Percentiles rank a stretch among this genome's conserved stretches.
phyloP scores from a whole-genome alignment of 768 basidiomycete genomes.

The Boletales sp. region DNA sequence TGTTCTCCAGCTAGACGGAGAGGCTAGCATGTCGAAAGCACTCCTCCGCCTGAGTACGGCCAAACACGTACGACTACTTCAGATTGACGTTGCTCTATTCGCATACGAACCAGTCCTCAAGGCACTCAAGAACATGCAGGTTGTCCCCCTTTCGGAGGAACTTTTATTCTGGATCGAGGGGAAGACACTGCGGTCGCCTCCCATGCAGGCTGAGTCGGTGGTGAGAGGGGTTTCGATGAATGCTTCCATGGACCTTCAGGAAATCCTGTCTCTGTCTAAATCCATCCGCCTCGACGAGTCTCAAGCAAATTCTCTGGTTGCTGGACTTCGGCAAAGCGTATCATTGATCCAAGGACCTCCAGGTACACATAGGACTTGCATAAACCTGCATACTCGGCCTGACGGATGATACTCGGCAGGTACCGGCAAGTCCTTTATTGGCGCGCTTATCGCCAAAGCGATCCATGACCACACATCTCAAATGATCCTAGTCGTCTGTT shows the following conservation, averaged over 20 bases:
- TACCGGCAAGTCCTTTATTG: conserved; percentile 74
- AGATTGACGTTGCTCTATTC: conserved; percentile 62
- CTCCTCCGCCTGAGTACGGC: conserved; percentile 39
- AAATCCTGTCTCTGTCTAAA: conserved; percentile 34
- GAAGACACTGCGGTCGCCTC: conserved; percentile 5
- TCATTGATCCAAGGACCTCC: conserved; percentile 72
- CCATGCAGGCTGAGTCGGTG: conserved; percentile 10
- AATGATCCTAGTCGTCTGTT: conserved; percentile 66
- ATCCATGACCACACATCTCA: conserved; percentile 45
- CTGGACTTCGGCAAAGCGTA: conserved; percentile 52
- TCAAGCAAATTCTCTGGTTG: conserved; percentile 45
- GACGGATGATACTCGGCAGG: conserved; percentile 35
- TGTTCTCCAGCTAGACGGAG: conserved; percentile 53
- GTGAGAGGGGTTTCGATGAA: conserved; percentile 29
- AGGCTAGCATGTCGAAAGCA: conserved; percentile 35
- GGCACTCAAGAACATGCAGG: conserved; percentile 47
- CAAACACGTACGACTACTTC: conserved; percentile 42
- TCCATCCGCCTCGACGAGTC: conserved; percentile 49
- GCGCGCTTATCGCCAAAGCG: conserved; percentile 60
- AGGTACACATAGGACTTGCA: conserved; percentile 36
- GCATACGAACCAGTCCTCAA: conserved; percentile 60
- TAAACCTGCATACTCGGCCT: background rate
- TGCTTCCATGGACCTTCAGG: conserved; percentile 38
- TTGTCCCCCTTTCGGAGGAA: conserved; percentile 49
- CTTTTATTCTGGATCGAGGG: conserved; percentile 51